Evolutionary conservation across 768 basidiomycete species (phyloP).

Genomic region (Mycena leptocephala): DNA sequence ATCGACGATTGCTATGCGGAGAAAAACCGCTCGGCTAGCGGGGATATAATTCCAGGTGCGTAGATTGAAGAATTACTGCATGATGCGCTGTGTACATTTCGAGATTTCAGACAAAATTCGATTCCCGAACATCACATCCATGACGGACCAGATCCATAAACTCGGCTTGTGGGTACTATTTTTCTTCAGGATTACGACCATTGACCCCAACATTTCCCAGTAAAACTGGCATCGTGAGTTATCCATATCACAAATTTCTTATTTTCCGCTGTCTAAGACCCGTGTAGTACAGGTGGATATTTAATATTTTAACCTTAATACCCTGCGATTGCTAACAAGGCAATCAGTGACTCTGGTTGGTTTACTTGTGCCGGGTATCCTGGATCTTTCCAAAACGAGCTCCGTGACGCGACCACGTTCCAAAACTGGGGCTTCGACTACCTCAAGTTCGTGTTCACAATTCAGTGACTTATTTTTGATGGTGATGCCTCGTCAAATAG

Average conservation of each 20-base stretch:
- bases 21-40: constrained; percentile 64
- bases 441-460: constrained; percentile 64
- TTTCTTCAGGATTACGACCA: not conserved
- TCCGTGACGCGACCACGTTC: constrained; percentile 70
- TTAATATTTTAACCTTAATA: too few species aligned
- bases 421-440: constrained; percentile 80
- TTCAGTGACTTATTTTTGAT: not conserved
- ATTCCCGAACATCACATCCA: constrained; percentile 69
- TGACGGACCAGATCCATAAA: constrained; percentile 71
- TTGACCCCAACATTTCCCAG: constrained; percentile 35
- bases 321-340: not conserved
- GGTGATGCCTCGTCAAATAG: constrained; percentile 31
- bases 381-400: constrained; percentile 75
- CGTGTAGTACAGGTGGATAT: constrained; percentile 45
- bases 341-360: constrained; percentile 75
- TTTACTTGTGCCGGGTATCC: constrained; percentile 79
- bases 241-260: not conserved
- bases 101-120: constrained; percentile 59
- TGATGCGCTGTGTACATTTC: not conserved
- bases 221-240: constrained; percentile 60
- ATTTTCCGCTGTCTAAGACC: not conserved
- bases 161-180: constrained; percentile 65
- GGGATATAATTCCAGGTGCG: constrained; percentile 70
- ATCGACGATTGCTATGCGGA: constrained; percentile 80
- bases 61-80: not conserved